phyloP scores from a whole-genome alignment of 306 rosid species.

The Castanea crenata region DNA sequence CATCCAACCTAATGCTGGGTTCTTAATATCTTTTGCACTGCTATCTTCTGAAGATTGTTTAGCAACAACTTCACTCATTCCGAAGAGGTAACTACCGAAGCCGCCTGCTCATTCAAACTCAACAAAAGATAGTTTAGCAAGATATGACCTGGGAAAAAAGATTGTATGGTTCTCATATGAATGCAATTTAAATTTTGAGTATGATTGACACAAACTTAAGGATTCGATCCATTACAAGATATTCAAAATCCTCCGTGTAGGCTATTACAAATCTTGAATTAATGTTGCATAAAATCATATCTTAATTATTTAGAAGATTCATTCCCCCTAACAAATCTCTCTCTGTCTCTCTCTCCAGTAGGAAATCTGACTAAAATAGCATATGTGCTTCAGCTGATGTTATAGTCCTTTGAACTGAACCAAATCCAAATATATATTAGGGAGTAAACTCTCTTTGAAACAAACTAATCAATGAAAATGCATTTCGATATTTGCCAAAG shows the following conservation, averaged over 20 bases:
- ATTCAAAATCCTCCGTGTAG: neutral
- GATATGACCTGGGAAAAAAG: neutral
- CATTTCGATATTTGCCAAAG: neutral
- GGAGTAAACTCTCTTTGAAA: neutral
- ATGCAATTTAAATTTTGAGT: neutral
- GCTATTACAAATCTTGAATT: neutral
- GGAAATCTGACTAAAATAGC: neutral
- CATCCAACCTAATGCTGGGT: slow-evolving; percentile 50
- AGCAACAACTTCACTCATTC: slow-evolving; percentile 43
- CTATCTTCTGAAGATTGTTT: slow-evolving; percentile 33
- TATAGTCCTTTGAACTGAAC: neutral
- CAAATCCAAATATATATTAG: neutral
- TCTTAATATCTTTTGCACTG: slow-evolving; percentile 14
- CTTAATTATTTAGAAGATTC: too few relatives aligned
- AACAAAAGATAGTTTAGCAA: neutral
- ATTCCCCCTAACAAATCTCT: too few relatives aligned
- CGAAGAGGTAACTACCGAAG: slow-evolving; percentile 50
- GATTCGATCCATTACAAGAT: neutral
- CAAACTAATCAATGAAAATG: neutral
- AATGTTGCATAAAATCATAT: neutral
- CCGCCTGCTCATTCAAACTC: slow-evolving; percentile 41
- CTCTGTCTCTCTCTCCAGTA: neutral
- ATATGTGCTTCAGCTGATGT: neutral
- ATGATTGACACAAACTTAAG: neutral
- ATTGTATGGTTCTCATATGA: neutral